Evolutionary conservation across 2,329 filamentous ascomycete genomes (phyloP), one percentile per base, ranked within the genome.

Genomic region (Tolypocladium tropicale): DNA sequence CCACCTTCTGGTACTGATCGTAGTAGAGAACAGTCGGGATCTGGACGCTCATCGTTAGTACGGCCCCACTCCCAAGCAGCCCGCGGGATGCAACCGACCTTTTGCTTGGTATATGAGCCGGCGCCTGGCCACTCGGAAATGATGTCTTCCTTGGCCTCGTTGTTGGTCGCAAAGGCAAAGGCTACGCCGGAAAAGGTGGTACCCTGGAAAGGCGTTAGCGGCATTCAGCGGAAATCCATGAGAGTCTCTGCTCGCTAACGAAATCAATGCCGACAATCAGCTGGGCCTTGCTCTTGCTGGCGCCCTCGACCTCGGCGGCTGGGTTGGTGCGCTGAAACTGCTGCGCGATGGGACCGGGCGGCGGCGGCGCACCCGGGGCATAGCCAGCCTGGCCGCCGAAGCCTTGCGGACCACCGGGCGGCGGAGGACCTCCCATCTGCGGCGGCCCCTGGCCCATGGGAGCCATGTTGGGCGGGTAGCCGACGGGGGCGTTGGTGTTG

Each of bases 1-100:
- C 94, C 52, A 99, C 94, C 74, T 97, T 96, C 69, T 99, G 94
- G 73, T 96, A 96, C 74, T 97, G 93, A 70, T 99, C 94, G 70
- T 99, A 99, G 78, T 99, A 99, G 59, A 99, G 83, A n/a, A 99
- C 94, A 16, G 94, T 97, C 18, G 94, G 94, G 65, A 99, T 97
- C 94, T 95, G 67, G 11, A 25, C 25, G 34, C 30, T n/a, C 14
- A 25, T 55, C 7, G 53, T 23, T 37, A 46, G 41, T 16, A 30
- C 18, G 16, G 34, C n/a, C 23, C 18, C 12, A 16, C 4, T 55
- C 61, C 18, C 28, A 5, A 16, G n/a, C n/a, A 30, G n/a, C n/a
- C 25, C 46, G 46, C 16, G 46, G 18, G 6, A 12, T 50, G 37
- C 32, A 12, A 23, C 56, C 33, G 4, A 95, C 93, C 87, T 99